Evolutionary conservation across 139 green algal genomes (phyloP), one percentile per base, ranked within the genome.

Genomic region (Coccomyxa sp.): DNA sequence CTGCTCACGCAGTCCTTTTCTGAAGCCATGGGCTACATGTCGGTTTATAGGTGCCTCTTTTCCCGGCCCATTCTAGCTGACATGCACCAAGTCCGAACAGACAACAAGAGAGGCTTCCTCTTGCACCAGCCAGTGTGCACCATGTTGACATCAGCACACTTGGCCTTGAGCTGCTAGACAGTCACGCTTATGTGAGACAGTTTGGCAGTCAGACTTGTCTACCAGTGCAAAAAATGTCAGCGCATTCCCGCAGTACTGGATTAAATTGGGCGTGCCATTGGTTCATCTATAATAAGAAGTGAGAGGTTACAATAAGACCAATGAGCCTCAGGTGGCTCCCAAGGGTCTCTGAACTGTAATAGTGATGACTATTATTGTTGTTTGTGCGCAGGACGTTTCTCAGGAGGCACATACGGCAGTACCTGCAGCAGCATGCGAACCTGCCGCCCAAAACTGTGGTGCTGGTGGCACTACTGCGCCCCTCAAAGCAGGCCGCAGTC

Each of bases 1-100:
- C 86, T 95, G 32, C 86, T 95, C n/a, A 89, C 90, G 23, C 63
- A 85, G 21, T 83, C 83, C 13, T 95, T 95, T 82, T 84, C 87
- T 7, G 85, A 91, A 10, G 74, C 85, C 10, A 86, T 90, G 79
- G 84, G 81, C 23, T 86, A 88, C 28, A n/a, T 87, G 25, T 68
- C 81, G 0, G 80, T 85, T 13, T 93, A 93, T 76, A 89, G 86
- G 83, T 86, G 66, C 0, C 21, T 12, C 12, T 77, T 66, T 12
- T 30, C 11, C 28, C 74, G 16, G n/a, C 10, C 59, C 30, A 57
- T 10, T 18, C n/a, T 45, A 38, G 21, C 71, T 21, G 10, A 16
- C n/a, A 1, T 78, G 27, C 28, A 38, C 14, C 9, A 78, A 45
- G 9, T 45, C 57, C 11, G 1, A 23, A n/a, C n/a, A n/a, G n/a